Evolutionary conservation across 345 rosid species (phyloP).

Genomic region (Trapa bicornis): DNA sequence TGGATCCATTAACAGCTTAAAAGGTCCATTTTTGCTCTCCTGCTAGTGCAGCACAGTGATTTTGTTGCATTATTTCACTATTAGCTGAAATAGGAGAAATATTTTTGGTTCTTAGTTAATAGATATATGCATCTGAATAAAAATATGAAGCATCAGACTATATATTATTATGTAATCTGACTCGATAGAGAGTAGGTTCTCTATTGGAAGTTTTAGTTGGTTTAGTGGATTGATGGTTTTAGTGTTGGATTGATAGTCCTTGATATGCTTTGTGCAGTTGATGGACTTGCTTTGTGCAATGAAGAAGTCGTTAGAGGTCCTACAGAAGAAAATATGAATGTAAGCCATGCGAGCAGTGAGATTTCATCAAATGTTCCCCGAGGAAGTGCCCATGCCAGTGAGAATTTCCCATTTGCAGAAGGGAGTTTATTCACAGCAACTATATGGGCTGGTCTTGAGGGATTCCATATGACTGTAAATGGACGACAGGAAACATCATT

Average conservation of each 20-base stretch:
- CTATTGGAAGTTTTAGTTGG: not conserved
- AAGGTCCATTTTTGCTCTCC: conserved; percentile 27
- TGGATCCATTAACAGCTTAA: conserved; percentile 27
- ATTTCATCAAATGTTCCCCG: conserved; percentile 24
- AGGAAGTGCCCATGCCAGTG: conserved; percentile 28
- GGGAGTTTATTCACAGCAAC: conserved; percentile 73
- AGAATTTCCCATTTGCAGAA: conserved; percentile 61
- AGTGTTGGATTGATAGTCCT: conserved; percentile 9
- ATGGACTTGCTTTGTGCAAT: conserved; percentile 71
- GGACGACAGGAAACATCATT: conserved; percentile 84
- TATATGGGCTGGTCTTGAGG: conserved; percentile 66
- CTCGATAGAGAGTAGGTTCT: too few relatives aligned
- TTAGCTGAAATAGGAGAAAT: too few relatives aligned
- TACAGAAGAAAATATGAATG: conserved; percentile 32
- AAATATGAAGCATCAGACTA: too few relatives aligned
- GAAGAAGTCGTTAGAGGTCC: conserved; percentile 38
- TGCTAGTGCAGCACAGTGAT: not conserved
- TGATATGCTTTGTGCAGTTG: conserved; percentile 35
- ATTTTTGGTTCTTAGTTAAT: too few relatives aligned
- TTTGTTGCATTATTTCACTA: not conserved
- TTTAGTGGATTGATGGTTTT: not conserved
- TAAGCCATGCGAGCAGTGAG: conserved; percentile 19
- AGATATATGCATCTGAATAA: too few relatives aligned
- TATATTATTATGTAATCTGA: too few relatives aligned
- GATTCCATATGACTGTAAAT: conserved; percentile 83